Evolutionary conservation across 257 asterid species (phyloP).

Genomic region (Sherardia arvensis): DNA sequence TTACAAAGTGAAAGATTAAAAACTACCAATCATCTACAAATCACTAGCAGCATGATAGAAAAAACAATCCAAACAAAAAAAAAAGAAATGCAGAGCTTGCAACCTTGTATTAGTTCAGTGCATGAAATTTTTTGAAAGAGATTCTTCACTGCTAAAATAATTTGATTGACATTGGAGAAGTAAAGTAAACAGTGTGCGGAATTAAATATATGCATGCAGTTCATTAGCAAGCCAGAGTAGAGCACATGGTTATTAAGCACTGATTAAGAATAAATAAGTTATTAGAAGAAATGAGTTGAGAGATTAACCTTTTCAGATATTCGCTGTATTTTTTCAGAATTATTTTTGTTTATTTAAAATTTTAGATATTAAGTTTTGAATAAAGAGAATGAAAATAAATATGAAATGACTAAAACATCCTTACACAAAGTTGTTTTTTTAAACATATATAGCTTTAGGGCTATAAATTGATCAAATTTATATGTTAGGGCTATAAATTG

Average conservation of each 20-base stretch:
- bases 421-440: too few species aligned
- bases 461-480: too few species aligned
- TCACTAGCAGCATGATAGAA: background rate
- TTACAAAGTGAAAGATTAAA: background rate
- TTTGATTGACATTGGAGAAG: background rate
- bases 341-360: too few species aligned
- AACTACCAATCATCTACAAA: background rate
- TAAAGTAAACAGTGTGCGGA: background rate
- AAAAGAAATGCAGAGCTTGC: background rate
- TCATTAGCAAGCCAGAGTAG: conserved; percentile 1
- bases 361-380: too few species aligned
- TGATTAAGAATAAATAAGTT: conserved; percentile 10
- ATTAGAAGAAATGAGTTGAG: too few species aligned
- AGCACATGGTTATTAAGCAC: background rate
- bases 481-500: too few species aligned
- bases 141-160: background rate
- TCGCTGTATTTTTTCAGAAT: too few species aligned
- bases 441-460: too few species aligned
- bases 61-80: background rate
- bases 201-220: background rate
- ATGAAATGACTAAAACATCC: too few species aligned
- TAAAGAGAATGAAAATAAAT: too few species aligned
- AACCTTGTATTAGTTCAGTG: background rate
- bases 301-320: conserved; percentile 55
- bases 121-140: background rate